Conservation (phyloP, 192 early-diverging fungal genomes). For the Coemansia sp. region DNA sequence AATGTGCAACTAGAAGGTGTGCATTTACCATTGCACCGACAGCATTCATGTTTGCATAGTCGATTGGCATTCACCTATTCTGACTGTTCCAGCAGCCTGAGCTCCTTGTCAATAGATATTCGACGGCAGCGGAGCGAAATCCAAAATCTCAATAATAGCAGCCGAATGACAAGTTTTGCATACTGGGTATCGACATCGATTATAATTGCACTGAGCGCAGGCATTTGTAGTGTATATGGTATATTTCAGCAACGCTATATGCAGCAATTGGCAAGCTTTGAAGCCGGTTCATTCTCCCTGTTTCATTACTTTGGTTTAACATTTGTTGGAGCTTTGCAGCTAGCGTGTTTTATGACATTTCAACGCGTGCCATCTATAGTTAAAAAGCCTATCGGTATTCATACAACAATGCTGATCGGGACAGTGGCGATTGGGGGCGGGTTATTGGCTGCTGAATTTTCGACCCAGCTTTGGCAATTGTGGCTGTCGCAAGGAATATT, state of each 20-base stretch:
- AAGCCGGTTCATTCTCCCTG: not conserved
- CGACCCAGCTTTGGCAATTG: slow-evolving; percentile 5
- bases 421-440: not conserved
- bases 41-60: not conserved
- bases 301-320: not conserved
- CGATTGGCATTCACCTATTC: slow-evolving; percentile 1
- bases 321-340: not conserved
- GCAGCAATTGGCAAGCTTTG: not conserved
- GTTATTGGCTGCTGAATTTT: slow-evolving; percentile 2
- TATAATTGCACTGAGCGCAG: slow-evolving; percentile 3
- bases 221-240: not conserved
- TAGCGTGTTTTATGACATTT: not conserved
- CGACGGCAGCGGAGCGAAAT: not conserved
- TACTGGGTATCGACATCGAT: not conserved
- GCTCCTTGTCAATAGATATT: not conserved
- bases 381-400: not conserved
- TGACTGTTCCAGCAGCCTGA: slow-evolving; percentile 5
- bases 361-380: not conserved
- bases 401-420: not conserved
- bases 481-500: slow-evolving; percentile 5
- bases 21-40: not conserved
- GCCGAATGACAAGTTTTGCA: not conserved
- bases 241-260: slow-evolving; percentile 1
- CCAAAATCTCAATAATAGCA: not conserved
- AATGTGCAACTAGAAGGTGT: not conserved